These are phyloP conservation scores for Exserohilum turcica DNA, from an alignment of 2,329 filamentous ascomycete species.

Conservation along the genomic window DNA sequence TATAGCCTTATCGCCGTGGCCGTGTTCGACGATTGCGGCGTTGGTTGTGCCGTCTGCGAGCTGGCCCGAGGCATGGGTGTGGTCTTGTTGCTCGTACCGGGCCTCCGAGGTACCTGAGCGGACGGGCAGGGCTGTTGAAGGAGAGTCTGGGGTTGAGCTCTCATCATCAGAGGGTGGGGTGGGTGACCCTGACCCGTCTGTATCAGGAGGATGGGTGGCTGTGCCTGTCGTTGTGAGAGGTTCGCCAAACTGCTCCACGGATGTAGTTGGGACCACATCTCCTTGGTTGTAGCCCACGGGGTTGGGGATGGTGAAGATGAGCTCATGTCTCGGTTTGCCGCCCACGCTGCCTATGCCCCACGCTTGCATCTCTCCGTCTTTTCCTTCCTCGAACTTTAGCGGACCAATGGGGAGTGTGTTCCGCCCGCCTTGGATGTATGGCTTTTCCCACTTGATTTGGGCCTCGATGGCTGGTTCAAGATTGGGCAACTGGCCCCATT, in stretches of 20 bases:
- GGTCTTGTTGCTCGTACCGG: constrained; percentile 49
- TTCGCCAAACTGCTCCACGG: constrained; percentile 29
- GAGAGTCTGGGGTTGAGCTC: constrained; percentile 15
- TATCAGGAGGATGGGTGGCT: constrained; percentile 44
- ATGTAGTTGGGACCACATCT: constrained; percentile 30
- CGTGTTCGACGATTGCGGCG: constrained; percentile 47
- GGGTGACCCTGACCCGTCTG: constrained; percentile 24
- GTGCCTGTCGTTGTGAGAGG: constrained; percentile 45
- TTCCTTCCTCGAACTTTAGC: constrained; percentile 53
- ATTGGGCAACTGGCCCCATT: constrained; percentile 74
- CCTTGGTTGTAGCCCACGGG: constrained; percentile 37
- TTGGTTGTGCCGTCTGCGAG: constrained; percentile 52
- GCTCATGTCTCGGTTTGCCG: constrained; percentile 46
- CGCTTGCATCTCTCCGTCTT: constrained; percentile 51
- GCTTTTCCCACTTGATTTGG: constrained; percentile 50
- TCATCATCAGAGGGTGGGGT: constrained; percentile 31
- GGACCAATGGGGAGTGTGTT: constrained; percentile 55
- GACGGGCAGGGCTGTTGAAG: constrained; percentile 32
- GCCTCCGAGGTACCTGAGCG: constrained; percentile 51
- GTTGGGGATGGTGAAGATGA: constrained; percentile 48
- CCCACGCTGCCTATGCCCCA: constrained; percentile 53
- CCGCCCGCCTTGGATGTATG: constrained; percentile 37
- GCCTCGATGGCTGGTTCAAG: constrained; percentile 64
- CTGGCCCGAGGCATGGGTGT: constrained; percentile 53
- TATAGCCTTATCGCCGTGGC: constrained; percentile 51